Evolutionary conservation across 169 alveolate species (phyloP).

Genomic region (Plasmodium falciparum): DNA sequence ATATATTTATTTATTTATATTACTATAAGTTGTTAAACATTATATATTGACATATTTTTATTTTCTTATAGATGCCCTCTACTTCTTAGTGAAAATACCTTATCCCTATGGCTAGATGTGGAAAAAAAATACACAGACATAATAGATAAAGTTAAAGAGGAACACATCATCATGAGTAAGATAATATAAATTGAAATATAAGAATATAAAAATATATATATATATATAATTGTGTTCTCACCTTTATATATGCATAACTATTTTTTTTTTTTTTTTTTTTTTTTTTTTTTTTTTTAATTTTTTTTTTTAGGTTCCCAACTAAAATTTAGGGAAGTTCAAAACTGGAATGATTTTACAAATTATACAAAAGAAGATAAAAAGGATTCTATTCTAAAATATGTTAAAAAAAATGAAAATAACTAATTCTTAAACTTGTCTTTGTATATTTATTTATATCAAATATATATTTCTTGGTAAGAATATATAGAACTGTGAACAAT

Average conservation of each 20-base stretch:
- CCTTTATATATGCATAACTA: not conserved
- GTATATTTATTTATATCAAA: too few species aligned
- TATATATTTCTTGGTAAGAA: too few species aligned
- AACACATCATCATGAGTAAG: conserved; percentile 32
- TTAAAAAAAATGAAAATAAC: not conserved
- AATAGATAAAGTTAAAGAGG: conserved; percentile 41
- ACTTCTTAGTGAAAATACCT: conserved; percentile 27
- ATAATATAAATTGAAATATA: not conserved
- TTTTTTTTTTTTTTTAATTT: not conserved
- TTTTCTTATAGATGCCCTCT: conserved; percentile 47
- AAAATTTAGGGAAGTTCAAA: conserved; percentile 46
- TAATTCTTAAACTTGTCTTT: too few species aligned
- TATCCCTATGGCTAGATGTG: conserved; percentile 25
- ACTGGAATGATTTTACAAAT: conserved; percentile 36
- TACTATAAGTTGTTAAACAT: not conserved
- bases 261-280: not conserved
- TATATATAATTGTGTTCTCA: not conserved
- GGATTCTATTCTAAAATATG: not conserved
- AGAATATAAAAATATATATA: not conserved
- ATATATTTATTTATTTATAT: not conserved
- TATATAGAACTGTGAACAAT: too few species aligned
- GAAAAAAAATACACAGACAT: conserved; percentile 44
- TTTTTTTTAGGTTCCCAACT: conserved; percentile 19
- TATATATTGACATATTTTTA: not conserved
- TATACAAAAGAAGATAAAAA: conserved; percentile 4